A percentile compares a stretch with the other conserved stretches of the same genome.
Conservation (phyloP, 139 green algal genomes). For the Pseudopediastrum boryanum region DNA sequence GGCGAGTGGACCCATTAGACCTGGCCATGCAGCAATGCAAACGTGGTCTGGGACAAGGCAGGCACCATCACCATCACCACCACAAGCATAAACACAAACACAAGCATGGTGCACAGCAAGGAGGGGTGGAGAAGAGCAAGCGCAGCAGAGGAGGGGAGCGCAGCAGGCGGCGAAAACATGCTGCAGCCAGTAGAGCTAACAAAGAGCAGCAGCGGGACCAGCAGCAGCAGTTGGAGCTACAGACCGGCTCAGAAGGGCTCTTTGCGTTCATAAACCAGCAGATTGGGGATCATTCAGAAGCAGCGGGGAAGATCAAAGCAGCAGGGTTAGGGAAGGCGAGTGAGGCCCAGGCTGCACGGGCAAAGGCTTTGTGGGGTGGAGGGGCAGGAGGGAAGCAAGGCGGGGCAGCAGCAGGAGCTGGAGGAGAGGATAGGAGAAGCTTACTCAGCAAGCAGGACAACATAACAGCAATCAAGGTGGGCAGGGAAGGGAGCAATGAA, state of each 20-base stretch:
- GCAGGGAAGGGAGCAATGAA: neutral
- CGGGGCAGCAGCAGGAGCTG: constrained; percentile 12
- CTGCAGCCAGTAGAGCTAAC: constrained; percentile 6
- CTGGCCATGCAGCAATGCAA: constrained; percentile 16
- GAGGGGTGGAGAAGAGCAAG: too few relatives aligned
- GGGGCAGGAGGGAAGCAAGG: neutral
- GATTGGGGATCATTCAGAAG: constrained; percentile 1
- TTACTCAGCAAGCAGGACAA: constrained; percentile 12
- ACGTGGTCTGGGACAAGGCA: constrained; percentile 17
- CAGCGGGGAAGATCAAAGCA: constrained; percentile 10
- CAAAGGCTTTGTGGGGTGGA: neutral
- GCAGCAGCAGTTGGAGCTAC: constrained; percentile 16
- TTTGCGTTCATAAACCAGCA: constrained; percentile 32
- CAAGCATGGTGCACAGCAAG: too few relatives aligned
- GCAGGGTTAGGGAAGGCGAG: constrained; percentile 20
- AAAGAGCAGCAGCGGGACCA: neutral
- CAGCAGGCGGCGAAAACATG: neutral
- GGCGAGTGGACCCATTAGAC: neutral
- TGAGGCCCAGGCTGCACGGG: neutral
- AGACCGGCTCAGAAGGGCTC: constrained; percentile 1
- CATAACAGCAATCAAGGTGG: constrained; percentile 9
- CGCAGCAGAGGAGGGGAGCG: constrained; percentile 19
- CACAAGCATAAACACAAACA: constrained; percentile 14
- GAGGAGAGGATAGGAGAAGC: constrained; percentile 2
- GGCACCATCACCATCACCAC: constrained; percentile 2